Percentiles rank a stretch among this genome's conserved stretches.
These are phyloP conservation scores for Ophiostoma angusticollis DNA, from an alignment of 2,329 filamentous ascomycete genomes.

Conservation along the genomic window DNA sequence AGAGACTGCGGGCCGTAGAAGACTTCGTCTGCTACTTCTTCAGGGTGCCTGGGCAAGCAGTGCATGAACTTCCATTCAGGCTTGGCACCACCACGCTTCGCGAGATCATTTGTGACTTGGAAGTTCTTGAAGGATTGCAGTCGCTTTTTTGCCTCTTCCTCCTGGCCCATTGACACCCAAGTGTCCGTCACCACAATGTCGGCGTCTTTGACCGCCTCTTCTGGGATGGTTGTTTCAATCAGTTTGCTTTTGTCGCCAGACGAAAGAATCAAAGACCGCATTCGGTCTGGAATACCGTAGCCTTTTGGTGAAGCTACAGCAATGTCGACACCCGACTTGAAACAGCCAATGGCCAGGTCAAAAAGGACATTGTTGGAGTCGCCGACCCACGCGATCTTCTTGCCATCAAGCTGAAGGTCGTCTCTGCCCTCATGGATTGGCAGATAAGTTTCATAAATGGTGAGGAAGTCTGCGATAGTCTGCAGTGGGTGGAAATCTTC, in stretches of 20 bases:
- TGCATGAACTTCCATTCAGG: conserved; percentile 96
- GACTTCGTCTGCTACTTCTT: conserved; percentile 90
- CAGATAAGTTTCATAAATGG: conserved; percentile 66
- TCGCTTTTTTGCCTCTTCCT: conserved; percentile 66
- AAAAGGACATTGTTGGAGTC: conserved; percentile 97
- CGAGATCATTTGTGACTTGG: conserved; percentile 80
- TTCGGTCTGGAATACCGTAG: conserved; percentile 66
- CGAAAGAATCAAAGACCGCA: conserved; percentile 58
- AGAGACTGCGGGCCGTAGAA: conserved; percentile 79
- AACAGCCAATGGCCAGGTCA: conserved; percentile 75
- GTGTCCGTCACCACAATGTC: conserved; percentile 93
- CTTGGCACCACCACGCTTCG: conserved; percentile 73
- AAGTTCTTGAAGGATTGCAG: conserved; percentile 77
- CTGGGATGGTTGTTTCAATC: conserved; percentile 63
- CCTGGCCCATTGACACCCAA: conserved; percentile 98
- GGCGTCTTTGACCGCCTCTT: conserved; percentile 73
- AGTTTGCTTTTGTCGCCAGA: conserved; percentile 49
- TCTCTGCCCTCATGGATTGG: conserved; percentile 19
- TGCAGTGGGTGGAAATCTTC: conserved; percentile 90
- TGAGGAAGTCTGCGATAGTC: conserved; percentile 86
- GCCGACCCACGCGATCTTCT: conserved; percentile 92
- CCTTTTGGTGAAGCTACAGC: conserved; percentile 75
- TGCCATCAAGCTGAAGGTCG: conserved; percentile 56
- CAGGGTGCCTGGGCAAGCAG: conserved; percentile 79
- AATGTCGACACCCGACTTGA: conserved; percentile 79